These are phyloP conservation scores for Leccinum ochraceum DNA, from an alignment of 768 basidiomycete species.

Conservation along the genomic window DNA sequence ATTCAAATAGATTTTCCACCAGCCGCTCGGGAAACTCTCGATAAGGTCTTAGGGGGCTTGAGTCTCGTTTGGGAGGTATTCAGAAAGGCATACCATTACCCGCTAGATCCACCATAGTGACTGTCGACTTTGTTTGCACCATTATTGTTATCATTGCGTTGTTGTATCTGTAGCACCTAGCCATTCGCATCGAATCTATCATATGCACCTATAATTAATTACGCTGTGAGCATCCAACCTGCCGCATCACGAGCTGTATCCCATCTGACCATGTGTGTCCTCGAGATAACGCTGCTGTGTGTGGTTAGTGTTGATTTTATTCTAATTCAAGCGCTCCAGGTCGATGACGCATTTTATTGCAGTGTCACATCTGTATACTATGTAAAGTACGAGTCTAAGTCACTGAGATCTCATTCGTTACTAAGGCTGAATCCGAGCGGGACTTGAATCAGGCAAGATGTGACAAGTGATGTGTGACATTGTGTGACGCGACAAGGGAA, in stretches of 20 bases:
- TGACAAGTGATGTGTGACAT: neutral
- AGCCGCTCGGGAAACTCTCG: constrained; percentile 21
- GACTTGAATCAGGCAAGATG: neutral
- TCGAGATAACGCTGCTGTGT: neutral
- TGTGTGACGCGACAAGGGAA: neutral
- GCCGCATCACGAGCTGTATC: neutral
- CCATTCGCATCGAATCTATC: neutral
- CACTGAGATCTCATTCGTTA: too few species aligned
- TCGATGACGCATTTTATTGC: neutral
- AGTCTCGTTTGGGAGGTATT: constrained; percentile 32
- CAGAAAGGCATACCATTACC: constrained; percentile 36
- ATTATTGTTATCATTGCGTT: constrained; percentile 6
- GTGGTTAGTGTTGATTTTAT: neutral
- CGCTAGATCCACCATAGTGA: constrained; percentile 35
- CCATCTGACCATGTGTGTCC: neutral
- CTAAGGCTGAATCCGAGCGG: too few species aligned
- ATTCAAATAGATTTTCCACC: constrained; percentile 30
- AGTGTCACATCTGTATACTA: too few species aligned
- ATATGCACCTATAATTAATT: neutral
- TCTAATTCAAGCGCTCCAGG: neutral
- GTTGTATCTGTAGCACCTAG: constrained; percentile 17
- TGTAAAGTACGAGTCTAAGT: neutral
- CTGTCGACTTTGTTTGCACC: constrained; percentile 3
- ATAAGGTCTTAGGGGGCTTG: constrained; percentile 30
- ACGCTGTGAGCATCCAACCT: neutral